Base-by-base conservation (phyloP, 2,329 filamentous ascomycete genomes). In the Incumbomyces delicatus region DNA sequence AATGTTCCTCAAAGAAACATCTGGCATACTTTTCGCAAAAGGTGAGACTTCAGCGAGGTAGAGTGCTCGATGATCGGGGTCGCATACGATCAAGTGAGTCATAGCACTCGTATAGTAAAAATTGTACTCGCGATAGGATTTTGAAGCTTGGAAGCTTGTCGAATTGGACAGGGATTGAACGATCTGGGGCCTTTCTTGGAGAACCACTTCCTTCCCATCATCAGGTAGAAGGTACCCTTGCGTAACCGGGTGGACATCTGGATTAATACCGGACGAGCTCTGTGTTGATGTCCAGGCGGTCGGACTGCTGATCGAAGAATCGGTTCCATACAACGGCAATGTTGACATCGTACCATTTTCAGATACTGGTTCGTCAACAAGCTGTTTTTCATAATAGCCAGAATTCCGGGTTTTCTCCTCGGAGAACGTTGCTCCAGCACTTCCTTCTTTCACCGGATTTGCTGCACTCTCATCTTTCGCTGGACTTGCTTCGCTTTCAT, bases 91-190 rank as follows among this genome's bases (percentile, higher is more conserved):
- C 12, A 44, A 33, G 32, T 44, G 41, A 11, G 41, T 36, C 41
- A 44, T 33, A 20, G 41, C 31, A 17, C 36, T 44, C 6, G 41
- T 36, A 36, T 44, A 36, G 41, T 44, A 44, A 33, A 44, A 44
- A 29, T 36, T 44, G 41, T 44, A 44, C 32, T 44, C 41, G 14
- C 41, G 31, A 20, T 44, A 44, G 12, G 41, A 35, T 27, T 14
- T 27, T 20, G 41, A 35, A 2, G 31, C 17, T 33, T 36, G 41
- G 13, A 14, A 10, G 16, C 31, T 36, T 3, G 41, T 14, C 30
- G 30, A 14, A 13, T 20, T 11, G 7, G 32, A 27, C 3, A 16
- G 32, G 2, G 31, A 29, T 13, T 29, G n/a, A 13, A 6, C 17
- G 8, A 11, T 22, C 8, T n/a, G n/a, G n/a, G 5, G 6, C 29